Conservation (phyloP, 2,329 filamentous ascomycete species). For the Claviceps citrina region DNA sequence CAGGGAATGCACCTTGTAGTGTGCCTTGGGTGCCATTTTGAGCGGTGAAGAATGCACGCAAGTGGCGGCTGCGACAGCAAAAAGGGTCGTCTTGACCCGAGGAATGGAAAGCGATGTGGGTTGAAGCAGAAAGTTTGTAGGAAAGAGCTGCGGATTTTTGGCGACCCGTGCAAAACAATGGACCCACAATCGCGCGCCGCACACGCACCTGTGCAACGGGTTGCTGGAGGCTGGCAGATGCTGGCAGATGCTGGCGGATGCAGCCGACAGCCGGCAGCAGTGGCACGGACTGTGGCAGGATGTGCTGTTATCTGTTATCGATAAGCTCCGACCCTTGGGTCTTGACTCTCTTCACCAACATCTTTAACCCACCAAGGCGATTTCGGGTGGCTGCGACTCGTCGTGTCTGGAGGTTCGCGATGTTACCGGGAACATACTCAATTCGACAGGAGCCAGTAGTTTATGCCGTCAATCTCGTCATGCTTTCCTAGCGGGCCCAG, state of each 20-base stretch:
- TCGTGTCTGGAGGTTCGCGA: too few species aligned
- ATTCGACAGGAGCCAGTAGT: neutral
- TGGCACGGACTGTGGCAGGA: too few species aligned
- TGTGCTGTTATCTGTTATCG: too few species aligned
- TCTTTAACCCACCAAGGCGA: neutral
- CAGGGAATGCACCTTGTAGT: slow-evolving; percentile 22
- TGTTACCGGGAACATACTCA: neutral
- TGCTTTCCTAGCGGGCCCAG: neutral
- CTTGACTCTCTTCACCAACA: neutral
- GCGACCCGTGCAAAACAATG: neutral
- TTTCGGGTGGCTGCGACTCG: neutral
- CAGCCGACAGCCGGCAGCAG: neutral
- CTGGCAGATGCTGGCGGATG: too few species aligned
- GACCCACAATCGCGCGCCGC: slow-evolving; percentile 4
- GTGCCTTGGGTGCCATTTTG: slow-evolving; percentile 23
- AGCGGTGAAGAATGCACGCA: slow-evolving; percentile 4
- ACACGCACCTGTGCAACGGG: neutral
- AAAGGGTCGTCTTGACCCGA: neutral
- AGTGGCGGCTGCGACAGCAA: slow-evolving; percentile 1
- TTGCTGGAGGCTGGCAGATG: too few species aligned
- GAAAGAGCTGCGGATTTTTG: slow-evolving; percentile 7
- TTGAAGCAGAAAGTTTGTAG: slow-evolving; percentile 6
- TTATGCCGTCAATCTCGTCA: neutral
- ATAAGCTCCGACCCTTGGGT: neutral
- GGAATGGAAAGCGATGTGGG: neutral